Base-by-base conservation (phyloP, 805 yeast genomes). In the Pichia cabralensis region DNA sequence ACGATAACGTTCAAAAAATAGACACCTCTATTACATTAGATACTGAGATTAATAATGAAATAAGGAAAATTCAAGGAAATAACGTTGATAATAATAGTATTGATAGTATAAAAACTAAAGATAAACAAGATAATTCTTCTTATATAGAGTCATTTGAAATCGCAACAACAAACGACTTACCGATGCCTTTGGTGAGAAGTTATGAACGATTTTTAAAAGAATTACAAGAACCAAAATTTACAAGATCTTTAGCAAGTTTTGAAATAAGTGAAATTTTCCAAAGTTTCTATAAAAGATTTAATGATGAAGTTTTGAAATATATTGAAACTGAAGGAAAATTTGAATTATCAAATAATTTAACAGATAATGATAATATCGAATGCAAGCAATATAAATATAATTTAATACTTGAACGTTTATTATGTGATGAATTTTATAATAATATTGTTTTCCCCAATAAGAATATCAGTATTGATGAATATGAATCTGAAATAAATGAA, bases 261-360 rank as follows among this genome's bases (percentile, higher is more conserved):
- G 62, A 59, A 36, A 52, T 59, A 20, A 53, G 60, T 1, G 56
- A 52, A 20, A 38, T 59, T 18, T 58, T 58, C 33, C 61, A 58
- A 28, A 45, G 45, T n/a, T 58, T 59, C 29, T 59, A 54, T 31
- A 32, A 42, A 13, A 48, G 50, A 8, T 59, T 58, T 32, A 45
- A 49, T 35, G 14, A 29, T 8, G 48, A 43, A 23, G 40, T 42
- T n/a, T 13, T 30, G 2, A 42, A 40, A 8, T 46, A 42, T 35
- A 32, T 53, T 13, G 44, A 43, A 9, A 36, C 44, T 11, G 41
- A 47, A 10, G 38, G 41, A 23, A 45, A 30, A 27, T 30, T 43
- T n/a, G 56, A 53, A 34, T 28, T 54, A 17, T 29, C 40, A n/a
- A 55, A 47, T 13, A 39, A 44, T n/a, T 40, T 3, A 6, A 13